Evolutionary conservation across 441 rosid species (phyloP).

Genomic region (Adansonia grandidieri): DNA sequence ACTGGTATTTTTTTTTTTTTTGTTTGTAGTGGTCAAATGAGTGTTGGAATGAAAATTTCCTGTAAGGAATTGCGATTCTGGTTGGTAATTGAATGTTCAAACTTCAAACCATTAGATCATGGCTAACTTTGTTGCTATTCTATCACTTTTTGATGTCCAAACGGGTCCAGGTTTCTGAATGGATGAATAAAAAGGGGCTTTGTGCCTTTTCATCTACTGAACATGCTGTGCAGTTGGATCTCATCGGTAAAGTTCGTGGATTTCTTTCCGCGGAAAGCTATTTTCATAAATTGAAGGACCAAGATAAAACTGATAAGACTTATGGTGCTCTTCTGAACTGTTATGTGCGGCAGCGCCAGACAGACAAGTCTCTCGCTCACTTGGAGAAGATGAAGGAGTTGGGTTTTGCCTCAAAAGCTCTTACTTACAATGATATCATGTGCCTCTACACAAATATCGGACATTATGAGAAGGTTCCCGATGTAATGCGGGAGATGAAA

Average conservation of each 20-base stretch:
- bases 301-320: conserved; percentile 70
- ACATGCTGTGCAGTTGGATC: conserved; percentile 79
- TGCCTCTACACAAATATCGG: conserved; percentile 64
- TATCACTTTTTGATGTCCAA: conserved; percentile 7
- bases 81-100: conserved; percentile 11
- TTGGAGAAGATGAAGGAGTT: conserved; percentile 69
- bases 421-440: conserved; percentile 79
- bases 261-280: conserved; percentile 68
- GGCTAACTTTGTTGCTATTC: background rate
- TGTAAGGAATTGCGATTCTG: conserved; percentile 7
- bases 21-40: background rate
- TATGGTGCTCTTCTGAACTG: conserved; percentile 85
- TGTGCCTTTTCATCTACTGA: conserved; percentile 63
- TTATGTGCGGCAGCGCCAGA: conserved; percentile 64
- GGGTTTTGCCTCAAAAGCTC: conserved; percentile 58
- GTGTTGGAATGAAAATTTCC: background rate
- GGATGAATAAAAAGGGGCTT: conserved; percentile 65
- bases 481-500: conserved; percentile 72
- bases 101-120: background rate
- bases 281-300: conserved; percentile 58
- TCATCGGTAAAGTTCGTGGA: conserved; percentile 76
- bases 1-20: background rate
- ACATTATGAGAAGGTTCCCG: conserved; percentile 63
- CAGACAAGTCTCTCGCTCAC: conserved; percentile 59
- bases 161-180: conserved; percentile 65